Base-by-base conservation (phyloP, 2,329 filamentous ascomycete species). In the Cylindrodendrum hubeiense region DNA sequence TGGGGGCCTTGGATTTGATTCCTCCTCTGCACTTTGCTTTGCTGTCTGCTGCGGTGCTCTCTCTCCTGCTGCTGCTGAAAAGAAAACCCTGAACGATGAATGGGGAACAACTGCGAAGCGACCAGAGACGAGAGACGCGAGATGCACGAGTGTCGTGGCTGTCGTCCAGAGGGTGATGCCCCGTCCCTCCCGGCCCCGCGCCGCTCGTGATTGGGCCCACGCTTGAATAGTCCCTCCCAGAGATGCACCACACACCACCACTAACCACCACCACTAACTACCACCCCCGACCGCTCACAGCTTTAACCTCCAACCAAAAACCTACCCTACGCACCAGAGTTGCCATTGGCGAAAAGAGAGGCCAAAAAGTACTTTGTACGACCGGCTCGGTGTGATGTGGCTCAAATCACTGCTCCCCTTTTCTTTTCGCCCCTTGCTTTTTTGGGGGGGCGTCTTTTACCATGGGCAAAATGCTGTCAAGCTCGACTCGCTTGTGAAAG, bases 81-180 rank as follows among this genome's bases (percentile, higher is more conserved):
- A 21, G 21, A 24, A 39, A 46, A 41, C 41, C 22, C 47, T 26
- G 37, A 54, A 60, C 34, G 50, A 43, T 50, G 49, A 44, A 34
- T 60, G 50, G 56, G 44, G 43, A 47, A 54, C 39, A 60, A 65
- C 46, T 64, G 49, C 55, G 59, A 49, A 56, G 60, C 54, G 55
- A 50, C 52, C 49, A 60, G 51, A 49, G 30, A 57, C 49, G 49
- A 60, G 51, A 49, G 30, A 57, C 49, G 46, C 63, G 53, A 64
- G 71, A 79, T 82, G 81, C 81, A 83, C 60, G 75, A 78, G 67
- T 81, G 82, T 84, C 83, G 83, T 85, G 83, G 83, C 82, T 82
- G 76, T 76, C 78, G 74, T 78, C 81, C 77, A 83, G 80, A 82
- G 82, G 82, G 68, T 76, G 71, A 66, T 52, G 50, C 51, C 55